These are phyloP conservation scores for Inonotus obliquus DNA, from an alignment of 1,284 basidiomycete species.

Conservation along the genomic window DNA sequence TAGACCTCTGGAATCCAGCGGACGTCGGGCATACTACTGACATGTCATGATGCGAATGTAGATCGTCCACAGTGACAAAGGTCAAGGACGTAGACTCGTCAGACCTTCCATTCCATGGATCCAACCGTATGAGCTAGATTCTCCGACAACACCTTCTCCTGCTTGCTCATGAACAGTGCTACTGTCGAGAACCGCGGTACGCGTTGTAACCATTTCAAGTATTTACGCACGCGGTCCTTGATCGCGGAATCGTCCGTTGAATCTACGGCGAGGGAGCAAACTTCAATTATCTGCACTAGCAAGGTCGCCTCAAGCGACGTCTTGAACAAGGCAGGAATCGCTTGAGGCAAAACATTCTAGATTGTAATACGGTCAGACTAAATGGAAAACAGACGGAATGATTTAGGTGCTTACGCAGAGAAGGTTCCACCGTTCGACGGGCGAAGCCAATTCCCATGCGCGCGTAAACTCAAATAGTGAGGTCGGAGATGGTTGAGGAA, in stretches of 20 bases:
- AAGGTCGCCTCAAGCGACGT: constrained; percentile 59
- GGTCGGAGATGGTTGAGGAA: constrained; percentile 29
- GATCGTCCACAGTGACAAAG: neutral
- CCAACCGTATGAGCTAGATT: neutral
- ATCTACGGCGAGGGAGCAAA: constrained; percentile 38
- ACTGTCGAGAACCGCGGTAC: constrained; percentile 62
- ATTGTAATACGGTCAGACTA: constrained; percentile 1
- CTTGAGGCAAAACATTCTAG: constrained; percentile 48
- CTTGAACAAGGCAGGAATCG: constrained; percentile 57
- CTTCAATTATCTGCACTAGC: constrained; percentile 50
- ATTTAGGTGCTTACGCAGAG: constrained; percentile 44
- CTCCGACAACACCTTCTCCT: constrained; percentile 39
- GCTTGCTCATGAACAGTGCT: constrained; percentile 51
- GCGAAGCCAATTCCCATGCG: constrained; percentile 39
- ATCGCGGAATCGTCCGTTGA: constrained; percentile 7
- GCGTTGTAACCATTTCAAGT: constrained; percentile 45
- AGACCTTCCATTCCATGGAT: neutral
- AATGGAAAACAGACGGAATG: neutral
- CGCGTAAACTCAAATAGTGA: constrained; percentile 57
- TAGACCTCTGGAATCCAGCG: too few species aligned
- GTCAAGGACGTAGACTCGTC: neutral
- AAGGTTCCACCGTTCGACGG: constrained; percentile 46
- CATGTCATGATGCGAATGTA: neutral
- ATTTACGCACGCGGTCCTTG: constrained; percentile 32
- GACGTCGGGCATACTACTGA: too few species aligned